Base-by-base conservation (phyloP, 306 rosid genomes). In the Glycine latifolia region DNA sequence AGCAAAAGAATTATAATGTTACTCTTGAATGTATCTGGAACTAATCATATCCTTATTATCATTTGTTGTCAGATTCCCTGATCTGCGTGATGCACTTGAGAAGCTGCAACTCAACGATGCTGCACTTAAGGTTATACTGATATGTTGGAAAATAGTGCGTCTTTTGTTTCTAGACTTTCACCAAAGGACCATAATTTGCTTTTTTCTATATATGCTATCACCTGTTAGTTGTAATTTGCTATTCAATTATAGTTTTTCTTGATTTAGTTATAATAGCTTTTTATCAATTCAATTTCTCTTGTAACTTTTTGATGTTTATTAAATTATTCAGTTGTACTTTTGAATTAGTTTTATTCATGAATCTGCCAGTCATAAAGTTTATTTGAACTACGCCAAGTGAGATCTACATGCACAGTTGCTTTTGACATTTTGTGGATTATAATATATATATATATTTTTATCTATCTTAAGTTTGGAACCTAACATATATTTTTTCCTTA, bases 31-130 rank as follows among this genome's bases (percentile, higher is more conserved):
- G 49, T 72, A 10, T 49, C 77, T 60, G 46, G 79, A 48, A 20
- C 84, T 71, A 81, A 78, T 82, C 37, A 26, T 71, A 67, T 72
- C 50, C 75, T 13, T 55, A 33, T 61, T 60, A 71, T 66, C 20
- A 48, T 44, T 41, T 69, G 56, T 76, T 82, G 78, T 60, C 90
- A 93, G 97, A 83, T 95, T 93, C 74, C 89, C 99, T 35, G 99
- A 92, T 16, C 82, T 95, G 78, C 97, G 99, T 61, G 99, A 93
- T 88, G 97, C 97, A 46, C 97, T 95, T 43, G 97, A 95, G 90
- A 95, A 95, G 85, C 92, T 95, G 80, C 99, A 95, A 86, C 97
- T 95, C 39, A 95, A 95, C 65, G 99, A 95, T 89, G 97, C 97
- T 79, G 97, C 99, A 52, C 82, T 93, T 81, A 93, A 95, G 97